Evolutionary conservation across 1,284 basidiomycete species (phyloP).

Genomic region (Moesziomyces parantarcticus): DNA sequence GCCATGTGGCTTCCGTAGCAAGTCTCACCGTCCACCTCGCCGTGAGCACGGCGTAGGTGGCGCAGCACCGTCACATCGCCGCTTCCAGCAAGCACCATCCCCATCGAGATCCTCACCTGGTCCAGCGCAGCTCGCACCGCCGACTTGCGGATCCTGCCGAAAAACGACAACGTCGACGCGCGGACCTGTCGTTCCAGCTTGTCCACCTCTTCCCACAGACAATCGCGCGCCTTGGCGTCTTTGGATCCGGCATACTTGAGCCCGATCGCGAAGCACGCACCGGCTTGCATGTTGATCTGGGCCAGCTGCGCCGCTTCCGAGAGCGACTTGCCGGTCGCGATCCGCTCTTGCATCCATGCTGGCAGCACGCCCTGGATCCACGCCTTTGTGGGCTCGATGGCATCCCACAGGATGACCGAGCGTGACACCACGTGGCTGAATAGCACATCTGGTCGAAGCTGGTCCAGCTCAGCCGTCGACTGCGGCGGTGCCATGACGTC

Average conservation of each 20-base stretch:
- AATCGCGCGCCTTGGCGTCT: slow-evolving; percentile 77
- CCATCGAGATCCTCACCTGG: slow-evolving; percentile 83
- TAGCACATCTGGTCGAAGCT: slow-evolving; percentile 86
- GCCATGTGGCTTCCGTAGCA: slow-evolving; percentile 90
- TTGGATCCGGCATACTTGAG: slow-evolving; percentile 85
- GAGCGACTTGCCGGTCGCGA: slow-evolving; percentile 65
- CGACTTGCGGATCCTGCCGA: slow-evolving; percentile 71
- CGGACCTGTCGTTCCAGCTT: slow-evolving; percentile 72
- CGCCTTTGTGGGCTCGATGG: slow-evolving; percentile 76
- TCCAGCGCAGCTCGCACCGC: slow-evolving; percentile 90
- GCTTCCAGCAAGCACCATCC: slow-evolving; percentile 94
- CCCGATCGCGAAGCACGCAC: slow-evolving; percentile 88
- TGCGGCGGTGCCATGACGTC: slow-evolving; percentile 85
- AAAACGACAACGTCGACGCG: slow-evolving; percentile 59
- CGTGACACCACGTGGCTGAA: slow-evolving; percentile 82
- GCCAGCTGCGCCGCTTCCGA: slow-evolving; percentile 53
- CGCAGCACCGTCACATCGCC: slow-evolving; percentile 91
- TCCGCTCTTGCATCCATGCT: slow-evolving; percentile 73
- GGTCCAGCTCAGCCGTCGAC: slow-evolving; percentile 80
- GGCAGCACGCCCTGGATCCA: slow-evolving; percentile 87
- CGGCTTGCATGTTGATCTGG: slow-evolving; percentile 71
- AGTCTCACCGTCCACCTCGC: slow-evolving; percentile 75
- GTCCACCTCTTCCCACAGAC: slow-evolving; percentile 84
- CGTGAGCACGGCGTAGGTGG: slow-evolving; percentile 88
- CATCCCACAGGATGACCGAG: slow-evolving; percentile 87